phyloP scores from a whole-genome alignment of 23 red algal species.

The Gracilariopsis chorda region DNA sequence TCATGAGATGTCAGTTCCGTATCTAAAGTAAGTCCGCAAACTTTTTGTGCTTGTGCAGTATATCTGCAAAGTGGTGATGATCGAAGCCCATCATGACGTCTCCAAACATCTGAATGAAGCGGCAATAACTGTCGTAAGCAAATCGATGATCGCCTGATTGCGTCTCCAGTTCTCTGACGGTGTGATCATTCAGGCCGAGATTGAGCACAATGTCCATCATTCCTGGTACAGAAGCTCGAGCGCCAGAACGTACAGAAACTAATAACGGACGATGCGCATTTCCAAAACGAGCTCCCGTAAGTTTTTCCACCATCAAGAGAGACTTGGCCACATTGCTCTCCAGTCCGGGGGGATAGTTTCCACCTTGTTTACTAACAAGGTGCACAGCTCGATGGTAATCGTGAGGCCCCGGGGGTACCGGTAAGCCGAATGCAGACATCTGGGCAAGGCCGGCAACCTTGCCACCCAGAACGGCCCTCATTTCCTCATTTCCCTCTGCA shows the following conservation, averaged over 20 bases:
- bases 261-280: conserved; percentile 33
- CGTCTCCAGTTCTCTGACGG: conserved; percentile 26
- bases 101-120: conserved; percentile 70
- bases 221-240: conserved; percentile 48
- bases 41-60: conserved; percentile 41
- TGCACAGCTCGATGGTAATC: conserved; percentile 11
- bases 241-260: conserved; percentile 55
- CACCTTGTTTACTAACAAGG: conserved; percentile 27
- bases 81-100: conserved; percentile 50
- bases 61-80: conserved; percentile 54
- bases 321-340: conserved; percentile 42
- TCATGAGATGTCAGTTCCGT: conserved; percentile 27
- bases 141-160: conserved; percentile 34
- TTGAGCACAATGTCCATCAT: conserved; percentile 76
- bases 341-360: conserved; percentile 13
- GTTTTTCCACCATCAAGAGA: conserved; percentile 31
- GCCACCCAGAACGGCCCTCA: conserved; percentile 54
- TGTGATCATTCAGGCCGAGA: conserved; percentile 61
- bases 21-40: neutral
- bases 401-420: conserved; percentile 46
- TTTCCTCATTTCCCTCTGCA: conserved; percentile 31
- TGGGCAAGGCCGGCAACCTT: conserved; percentile 56
- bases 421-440: conserved; percentile 51
- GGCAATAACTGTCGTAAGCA: conserved; percentile 61
- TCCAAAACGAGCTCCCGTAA: conserved; percentile 36